Base-by-base conservation (phyloP, 306 rosid species). In the Glycine latifolia region DNA sequence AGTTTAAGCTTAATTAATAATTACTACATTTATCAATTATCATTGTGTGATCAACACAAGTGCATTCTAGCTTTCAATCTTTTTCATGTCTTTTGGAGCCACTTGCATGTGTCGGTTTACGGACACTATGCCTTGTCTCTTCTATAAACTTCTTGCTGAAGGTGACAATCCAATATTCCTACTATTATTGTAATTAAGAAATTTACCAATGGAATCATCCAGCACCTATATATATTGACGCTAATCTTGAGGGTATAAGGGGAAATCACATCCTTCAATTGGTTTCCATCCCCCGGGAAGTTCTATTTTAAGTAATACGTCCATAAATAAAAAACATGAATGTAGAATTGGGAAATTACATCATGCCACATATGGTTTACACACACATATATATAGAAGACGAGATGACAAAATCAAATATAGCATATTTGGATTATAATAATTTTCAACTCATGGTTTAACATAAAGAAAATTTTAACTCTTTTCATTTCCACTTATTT, bases 1-100 rank as follows among this genome's bases (percentile, higher is more conserved):
- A 92, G 97, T 89, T 39, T 65, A 20, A 26, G 2, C 10, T 76
- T 72, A 47, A 39, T 59, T 35, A 47, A 39, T 35, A 59, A 12
- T 1, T 26, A 26, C 31, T 26, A 26, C 31, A 13, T 55, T 20
- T 26, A 4, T 76, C 6, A 20, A 7, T 20, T 65, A 6, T 44
- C 33, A 20, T 12, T 35, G 12, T 31, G 13, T 41, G 7, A 46
- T 33, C 13, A 41, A 33, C 52, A 47, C 7, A 76, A 62, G 11
- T 26, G 67, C 52, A 49, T 48, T 14, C 11, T 43, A 49, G 33
- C 3, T 77, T 56, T 49, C 26, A 26, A 17, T 47, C 2, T 47
- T 13, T 48, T 35, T 61, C 3, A 8, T 67, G 4, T 44, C 20
- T 74, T 17, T 39, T 56, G 37, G 26, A 13, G 14, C 50, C 72